Evolutionary conservation across 2,329 filamentous ascomycete species (phyloP), one percentile per base, ranked within the genome.

Genomic region (Clarireedia monteithiana): DNA sequence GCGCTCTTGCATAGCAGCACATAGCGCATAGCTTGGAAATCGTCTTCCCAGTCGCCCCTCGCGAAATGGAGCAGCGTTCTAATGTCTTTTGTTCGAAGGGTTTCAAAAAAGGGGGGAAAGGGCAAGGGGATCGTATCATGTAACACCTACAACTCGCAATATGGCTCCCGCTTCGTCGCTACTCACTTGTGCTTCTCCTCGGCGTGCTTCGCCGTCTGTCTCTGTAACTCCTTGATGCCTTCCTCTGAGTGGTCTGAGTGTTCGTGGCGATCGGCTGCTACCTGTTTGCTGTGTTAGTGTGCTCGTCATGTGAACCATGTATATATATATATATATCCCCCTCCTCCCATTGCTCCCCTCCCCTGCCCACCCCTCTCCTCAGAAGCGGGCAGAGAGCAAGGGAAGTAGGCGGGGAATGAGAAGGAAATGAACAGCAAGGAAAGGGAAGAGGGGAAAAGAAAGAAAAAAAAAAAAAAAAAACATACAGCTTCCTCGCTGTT

Each of bases 401-500:
- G 2, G 24, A 4, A 6, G 5, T 2, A 51, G 2, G 7, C 10
- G 26, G 3, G 27, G 9, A 14, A 45, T 50, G 15, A 38, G 7
- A 48, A 15, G 39, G 15, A 15, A 27, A 48, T 27, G 26, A 27
- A 27, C 26, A 27, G 2, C 5, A 27, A 5, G 6, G 4, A 5
- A 36, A 5, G 12, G 20, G 24, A 27, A 17, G 17, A 15, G 10
- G 9, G 2, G 20, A 20, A 20, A 20, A 3, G 20, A 2, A 20
- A n/a, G 17, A 42, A 55, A 71, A 12, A 20, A 20, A 2, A 2
- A 2, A 20, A 2, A 14, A 42, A 56, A 71, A 12, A 42, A 55
- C 78, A 62, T 73, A 94, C 77, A 64, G 82, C 82, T 70, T 88
- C 87, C 75, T 95, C 89, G 71, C 85, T 88, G 71, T 89, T 83